Evolutionary conservation across 2,329 filamentous ascomycete genomes (phyloP), one percentile per base, ranked within the genome.

Genomic region (Botryosphaeria dothidea): DNA sequence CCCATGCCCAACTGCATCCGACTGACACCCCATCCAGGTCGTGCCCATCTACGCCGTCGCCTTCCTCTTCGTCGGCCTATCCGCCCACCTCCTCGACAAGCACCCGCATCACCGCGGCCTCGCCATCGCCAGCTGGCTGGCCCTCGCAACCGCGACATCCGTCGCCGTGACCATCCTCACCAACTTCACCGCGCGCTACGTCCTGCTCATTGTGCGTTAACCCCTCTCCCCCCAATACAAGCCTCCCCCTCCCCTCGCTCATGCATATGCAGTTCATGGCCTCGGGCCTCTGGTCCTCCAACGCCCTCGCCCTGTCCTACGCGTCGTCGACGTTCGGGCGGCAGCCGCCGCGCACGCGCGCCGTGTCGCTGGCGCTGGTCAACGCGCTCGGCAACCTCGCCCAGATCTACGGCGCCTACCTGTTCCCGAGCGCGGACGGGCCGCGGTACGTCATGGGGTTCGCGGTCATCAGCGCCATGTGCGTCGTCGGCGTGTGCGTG

Each of bases 341-440:
- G 19, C 81, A 86, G 79, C 75, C 77, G 21, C 79, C 78, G 0
- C 83, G 86, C 67, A 79, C 80, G 3, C 73, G 84, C n/a, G 84
- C 79, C 15, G 79, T 87, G n/a, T 78, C 78, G 3, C 71, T 86
- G 23, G 84, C 83, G 1, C 71, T 85, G 9, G 81, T 86, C 43
- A 85, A 86, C 67, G 82, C 82, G 0, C 75, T 86, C 69, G 84
- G 83, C 3, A 86, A 86, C 67, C 70, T 85, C 11, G 82, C 84
- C 0, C 82, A 84, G 66, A 86, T 87, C 19, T 86, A 86, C 66
- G 84, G 85, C 9, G 79, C 82, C 0, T 71, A 85, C 67, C 69
- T 86, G 2, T 86, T 85, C 71, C 85, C 84, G 0, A 71, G 72
- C 0, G 68, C 74, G 0, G 83, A 86, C 62, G 73, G 74, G 21